phyloP scores from a whole-genome alignment of 768 basidiomycete species.

The Serendipita sp. region DNA sequence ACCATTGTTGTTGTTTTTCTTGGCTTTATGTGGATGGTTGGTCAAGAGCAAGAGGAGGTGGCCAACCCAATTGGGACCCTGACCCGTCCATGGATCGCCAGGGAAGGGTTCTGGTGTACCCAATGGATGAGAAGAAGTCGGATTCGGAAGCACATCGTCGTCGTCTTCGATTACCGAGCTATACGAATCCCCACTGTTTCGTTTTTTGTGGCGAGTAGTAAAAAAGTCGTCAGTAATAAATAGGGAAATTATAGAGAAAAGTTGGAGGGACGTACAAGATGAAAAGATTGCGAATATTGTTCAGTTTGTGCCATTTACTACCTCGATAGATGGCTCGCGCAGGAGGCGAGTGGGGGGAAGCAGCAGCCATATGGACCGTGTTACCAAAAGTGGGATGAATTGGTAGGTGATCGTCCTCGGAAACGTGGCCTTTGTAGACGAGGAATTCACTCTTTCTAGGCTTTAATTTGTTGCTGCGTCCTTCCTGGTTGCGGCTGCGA shows the following conservation, averaged over 20 bases:
- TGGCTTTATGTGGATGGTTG: not conserved
- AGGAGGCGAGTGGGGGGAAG: not conserved
- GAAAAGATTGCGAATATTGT: not conserved
- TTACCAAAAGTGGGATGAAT: too few relatives aligned
- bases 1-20: not conserved
- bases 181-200: not conserved
- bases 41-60: not conserved
- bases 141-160: not conserved
- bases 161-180: not conserved
- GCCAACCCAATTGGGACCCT: constrained; percentile 1
- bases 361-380: too few relatives aligned
- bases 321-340: not conserved
- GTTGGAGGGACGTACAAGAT: not conserved
- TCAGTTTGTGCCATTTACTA: not conserved
- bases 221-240: not conserved
- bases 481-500: too few relatives aligned
- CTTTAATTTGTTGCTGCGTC: too few relatives aligned
- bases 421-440: too few relatives aligned
- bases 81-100: constrained; percentile 1
- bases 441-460: too few relatives aligned
- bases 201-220: not conserved
- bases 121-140: not conserved
- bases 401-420: too few relatives aligned
- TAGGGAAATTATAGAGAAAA: not conserved
- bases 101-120: not conserved